These are phyloP conservation scores for Phytophthora colocasiae DNA, from an alignment of 352 stramenopile species.

Conservation along the genomic window DNA sequence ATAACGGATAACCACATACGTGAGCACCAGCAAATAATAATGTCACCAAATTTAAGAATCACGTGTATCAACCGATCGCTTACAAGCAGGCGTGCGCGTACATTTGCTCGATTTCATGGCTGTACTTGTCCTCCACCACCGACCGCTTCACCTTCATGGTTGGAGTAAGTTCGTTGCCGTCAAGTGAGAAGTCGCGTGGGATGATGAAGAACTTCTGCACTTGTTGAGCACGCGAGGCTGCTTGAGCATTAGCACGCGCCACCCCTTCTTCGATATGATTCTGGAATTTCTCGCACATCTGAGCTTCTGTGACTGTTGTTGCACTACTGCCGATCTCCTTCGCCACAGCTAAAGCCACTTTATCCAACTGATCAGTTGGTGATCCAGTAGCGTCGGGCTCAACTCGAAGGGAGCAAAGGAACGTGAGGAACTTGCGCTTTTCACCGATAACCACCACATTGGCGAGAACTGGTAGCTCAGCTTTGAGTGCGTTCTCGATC, in stretches of 20 bases:
- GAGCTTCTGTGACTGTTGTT: constrained; percentile 82
- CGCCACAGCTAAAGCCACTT: constrained; percentile 65
- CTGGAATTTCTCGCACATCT: constrained; percentile 69
- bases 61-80: neutral
- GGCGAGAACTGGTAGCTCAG: constrained; percentile 73
- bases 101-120: constrained; percentile 85
- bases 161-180: constrained; percentile 91
- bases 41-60: too few species aligned
- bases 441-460: constrained; percentile 93
- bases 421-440: constrained; percentile 90
- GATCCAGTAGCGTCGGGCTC: constrained; percentile 59
- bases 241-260: constrained; percentile 61
- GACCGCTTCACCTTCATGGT: constrained; percentile 95
- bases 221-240: constrained; percentile 58
- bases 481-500: constrained; percentile 91
- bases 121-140: constrained; percentile 90
- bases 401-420: constrained; percentile 85
- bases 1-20: constrained; percentile 8
- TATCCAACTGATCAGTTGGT: constrained; percentile 78
- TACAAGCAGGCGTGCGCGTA: constrained; percentile 53
- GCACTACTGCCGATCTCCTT: constrained; percentile 69
- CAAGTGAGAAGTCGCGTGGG: constrained; percentile 85
- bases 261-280: constrained; percentile 82
- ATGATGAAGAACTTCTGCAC: constrained; percentile 88
- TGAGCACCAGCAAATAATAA: too few species aligned